Conservation (phyloP, 768 basidiomycete genomes). For the Panaeolus cyanescens region DNA sequence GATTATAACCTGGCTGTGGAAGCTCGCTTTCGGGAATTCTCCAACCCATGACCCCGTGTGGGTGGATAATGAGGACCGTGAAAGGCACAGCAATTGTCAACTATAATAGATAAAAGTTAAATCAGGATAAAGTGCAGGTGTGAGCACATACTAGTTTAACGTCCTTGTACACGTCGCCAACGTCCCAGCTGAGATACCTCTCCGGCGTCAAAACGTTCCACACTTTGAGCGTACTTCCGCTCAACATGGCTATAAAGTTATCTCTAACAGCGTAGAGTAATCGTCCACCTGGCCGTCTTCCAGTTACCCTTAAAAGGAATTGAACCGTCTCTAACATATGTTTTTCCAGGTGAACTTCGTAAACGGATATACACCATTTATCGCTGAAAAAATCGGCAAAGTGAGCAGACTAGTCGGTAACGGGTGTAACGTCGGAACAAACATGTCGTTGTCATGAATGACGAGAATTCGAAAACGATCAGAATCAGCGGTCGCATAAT, state of each 20-base stretch:
- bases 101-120: neutral
- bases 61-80: neutral
- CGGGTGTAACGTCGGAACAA: neutral
- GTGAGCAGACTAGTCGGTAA: neutral
- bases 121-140: neutral
- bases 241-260: neutral
- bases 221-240: neutral
- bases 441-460: neutral
- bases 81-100: neutral
- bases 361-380: neutral
- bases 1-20: neutral
- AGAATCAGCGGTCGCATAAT: neutral
- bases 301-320: neutral
- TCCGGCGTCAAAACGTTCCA: neutral
- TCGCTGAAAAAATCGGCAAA: neutral
- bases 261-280: slow-evolving; percentile 1
- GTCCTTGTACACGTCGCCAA: neutral
- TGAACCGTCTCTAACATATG: neutral
- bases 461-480: neutral
- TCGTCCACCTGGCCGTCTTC: neutral
- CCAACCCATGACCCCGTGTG: neutral
- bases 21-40: neutral
- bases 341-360: neutral
- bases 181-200: neutral
- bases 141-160: neutral